phyloP scores from a whole-genome alignment of 805 yeast genomes.

The Ogataea paraovalis region DNA sequence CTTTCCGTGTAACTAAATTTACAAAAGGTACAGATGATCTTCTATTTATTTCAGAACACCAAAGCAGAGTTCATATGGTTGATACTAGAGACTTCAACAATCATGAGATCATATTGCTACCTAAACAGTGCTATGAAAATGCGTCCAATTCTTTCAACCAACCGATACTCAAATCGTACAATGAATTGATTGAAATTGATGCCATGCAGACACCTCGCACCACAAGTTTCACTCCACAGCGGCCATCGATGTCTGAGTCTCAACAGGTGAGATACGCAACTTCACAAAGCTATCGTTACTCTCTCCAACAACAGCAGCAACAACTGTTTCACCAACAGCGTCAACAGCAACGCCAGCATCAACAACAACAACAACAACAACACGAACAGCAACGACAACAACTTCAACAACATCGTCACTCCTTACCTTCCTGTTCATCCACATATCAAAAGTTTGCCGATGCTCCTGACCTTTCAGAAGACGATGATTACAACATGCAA shows the following conservation, averaged over 20 bases:
- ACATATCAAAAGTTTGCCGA: too few species aligned
- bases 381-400: not conserved
- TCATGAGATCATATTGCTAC: slow-evolving; percentile 73
- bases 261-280: not conserved
- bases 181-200: slow-evolving; percentile 22
- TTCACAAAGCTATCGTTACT: not conserved
- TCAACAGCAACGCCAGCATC: not conserved
- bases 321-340: not conserved
- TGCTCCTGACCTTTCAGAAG: not conserved
- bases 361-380: not conserved
- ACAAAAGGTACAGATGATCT: slow-evolving; percentile 70
- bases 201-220: not conserved
- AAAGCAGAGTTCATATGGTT: slow-evolving; percentile 79
- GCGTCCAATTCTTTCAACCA: slow-evolving; percentile 19
- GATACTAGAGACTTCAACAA: slow-evolving; percentile 71
- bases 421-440: not conserved
- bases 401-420: not conserved
- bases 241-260: not conserved
- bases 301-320: not conserved
- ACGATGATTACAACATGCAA: not conserved
- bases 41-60: slow-evolving; percentile 75
- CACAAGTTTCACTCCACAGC: not conserved
- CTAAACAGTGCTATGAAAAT: slow-evolving; percentile 30
- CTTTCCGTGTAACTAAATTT: slow-evolving; percentile 44
- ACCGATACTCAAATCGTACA: slow-evolving; percentile 28